Percentiles rank a stretch among this genome's conserved stretches.
These are phyloP conservation scores for Eutypella sp. DNA, from an alignment of 2,329 filamentous ascomycete species.

Conservation along the genomic window DNA sequence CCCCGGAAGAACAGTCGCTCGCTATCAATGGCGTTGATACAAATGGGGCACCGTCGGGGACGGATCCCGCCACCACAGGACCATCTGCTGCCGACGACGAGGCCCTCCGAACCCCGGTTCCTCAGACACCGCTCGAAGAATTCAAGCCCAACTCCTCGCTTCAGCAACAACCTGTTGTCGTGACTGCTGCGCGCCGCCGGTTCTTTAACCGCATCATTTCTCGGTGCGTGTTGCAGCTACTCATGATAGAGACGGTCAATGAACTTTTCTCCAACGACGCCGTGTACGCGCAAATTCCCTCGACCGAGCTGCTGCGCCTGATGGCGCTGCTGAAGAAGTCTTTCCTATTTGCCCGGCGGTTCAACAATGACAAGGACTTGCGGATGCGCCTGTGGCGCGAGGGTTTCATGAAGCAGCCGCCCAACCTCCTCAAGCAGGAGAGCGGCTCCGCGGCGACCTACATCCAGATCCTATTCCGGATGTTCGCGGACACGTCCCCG, in stretches of 20 bases:
- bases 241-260: conserved; percentile 99
- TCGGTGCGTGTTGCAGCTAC: conserved; percentile 90
- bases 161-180: conserved; percentile 84
- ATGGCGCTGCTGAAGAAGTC: conserved; percentile 95
- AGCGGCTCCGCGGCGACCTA: conserved; percentile 90
- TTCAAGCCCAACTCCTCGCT: conserved; percentile 73
- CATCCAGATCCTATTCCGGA: conserved; percentile 89
- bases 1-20: conserved; percentile 49
- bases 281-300: conserved; percentile 91
- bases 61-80: conserved; percentile 25
- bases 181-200: conserved; percentile 84
- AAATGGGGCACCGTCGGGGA: conserved; percentile 30
- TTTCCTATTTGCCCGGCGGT: conserved; percentile 93
- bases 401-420: conserved; percentile 99
- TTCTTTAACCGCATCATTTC: conserved; percentile 99
- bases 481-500: conserved; percentile 87
- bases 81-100: conserved; percentile 17
- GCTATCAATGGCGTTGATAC: conserved; percentile 54
- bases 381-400: conserved; percentile 93
- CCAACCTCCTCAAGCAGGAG: conserved; percentile 96
- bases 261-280: conserved; percentile 97
- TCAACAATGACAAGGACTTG: conserved; percentile 96
- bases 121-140: conserved; percentile 65
- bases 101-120: conserved; percentile 10
- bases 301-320: conserved; percentile 77